Base-by-base conservation (phyloP, 2,329 filamentous ascomycete species). In the Aspergillus pseudoglaucus region DNA sequence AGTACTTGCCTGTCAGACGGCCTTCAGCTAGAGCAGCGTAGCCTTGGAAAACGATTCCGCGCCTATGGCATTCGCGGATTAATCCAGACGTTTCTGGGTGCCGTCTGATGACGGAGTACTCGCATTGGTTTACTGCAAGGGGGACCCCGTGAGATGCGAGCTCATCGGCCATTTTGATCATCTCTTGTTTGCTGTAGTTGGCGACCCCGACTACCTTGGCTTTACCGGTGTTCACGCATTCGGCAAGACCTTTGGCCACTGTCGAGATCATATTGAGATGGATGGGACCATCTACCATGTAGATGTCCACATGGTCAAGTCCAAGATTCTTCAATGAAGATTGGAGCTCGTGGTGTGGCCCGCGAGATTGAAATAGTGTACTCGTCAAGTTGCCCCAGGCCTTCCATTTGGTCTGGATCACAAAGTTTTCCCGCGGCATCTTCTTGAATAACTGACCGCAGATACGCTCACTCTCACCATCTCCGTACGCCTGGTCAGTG, bases 81-180 rank as follows among this genome's bases (percentile, higher is more conserved):
- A 74, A 58, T 0, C 71, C 70, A 2, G 57, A 61, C 1, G 60
- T 60, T 49, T 74, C 71, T 1, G 72, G 73, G 10, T 65, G 51
- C 17, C 71, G 64, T 17, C 73, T 65, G 18, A 75, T 58, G 20
- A 74, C 53, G 27, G 64, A 68, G 56, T 66, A 75, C 52, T 75
- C 72, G 60, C 70, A 71, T 54, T 75, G 71, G 49, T 73, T 74
- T 15, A 66, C 64, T 1, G 70, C 67, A 4, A 75, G 67, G 1
- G 71, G 69, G 4, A 73, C 48, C 1, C 59, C 61, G 33, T 64
- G 62, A 51, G 64, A 62, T 14, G 55, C 60, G 40, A 74, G 56
- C 45, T 65, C 71, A n/a, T 70, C 65, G 40, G 66, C 58, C 64
- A 74, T 72, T 49, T 62, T 53, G 42, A 73, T 49, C 69, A 73